Conservation (phyloP, 768 basidiomycete genomes). For the Leucosporidium yakuticum region DNA sequence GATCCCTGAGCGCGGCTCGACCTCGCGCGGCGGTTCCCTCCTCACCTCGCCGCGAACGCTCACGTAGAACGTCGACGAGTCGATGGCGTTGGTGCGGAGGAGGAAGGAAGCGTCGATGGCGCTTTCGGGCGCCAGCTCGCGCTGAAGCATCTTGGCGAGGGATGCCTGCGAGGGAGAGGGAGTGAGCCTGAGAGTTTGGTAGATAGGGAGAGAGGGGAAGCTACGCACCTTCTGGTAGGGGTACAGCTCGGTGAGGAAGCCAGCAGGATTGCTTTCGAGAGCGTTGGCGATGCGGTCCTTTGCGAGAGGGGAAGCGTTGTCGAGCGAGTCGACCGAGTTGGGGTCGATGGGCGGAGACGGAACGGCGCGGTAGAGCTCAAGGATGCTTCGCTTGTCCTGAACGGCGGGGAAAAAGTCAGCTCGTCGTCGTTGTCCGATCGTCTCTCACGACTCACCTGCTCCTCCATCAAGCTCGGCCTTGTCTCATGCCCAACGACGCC, state of each 20-base stretch:
- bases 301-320: conserved; percentile 1
- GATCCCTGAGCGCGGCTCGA: conserved; percentile 32
- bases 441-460: neutral
- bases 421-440: too few relatives aligned
- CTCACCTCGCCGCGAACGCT: conserved; percentile 18
- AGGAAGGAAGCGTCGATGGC: conserved; percentile 8
- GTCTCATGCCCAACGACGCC: neutral
- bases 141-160: conserved; percentile 34
- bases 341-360: conserved; percentile 3
- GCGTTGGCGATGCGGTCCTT: conserved; percentile 11
- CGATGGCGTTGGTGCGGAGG: neutral
- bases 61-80: neutral
- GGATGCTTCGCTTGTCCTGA: conserved; percentile 22
- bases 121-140: conserved; percentile 32
- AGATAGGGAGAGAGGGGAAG: neutral
- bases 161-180: conserved; percentile 5
- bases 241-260: conserved; percentile 24
- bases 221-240: conserved; percentile 28
- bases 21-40: neutral
- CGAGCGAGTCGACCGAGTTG: conserved; percentile 5
- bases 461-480: neutral
- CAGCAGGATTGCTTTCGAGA: conserved; percentile 5
- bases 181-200: neutral
- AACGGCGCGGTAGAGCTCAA: conserved; percentile 33
- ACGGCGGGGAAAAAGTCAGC: too few relatives aligned